A percentile compares a stretch with the other conserved stretches of the same genome.
These are phyloP conservation scores for Sugiyamaella sp. DNA, from an alignment of 1,139 yeast species.

Conservation along the genomic window DNA sequence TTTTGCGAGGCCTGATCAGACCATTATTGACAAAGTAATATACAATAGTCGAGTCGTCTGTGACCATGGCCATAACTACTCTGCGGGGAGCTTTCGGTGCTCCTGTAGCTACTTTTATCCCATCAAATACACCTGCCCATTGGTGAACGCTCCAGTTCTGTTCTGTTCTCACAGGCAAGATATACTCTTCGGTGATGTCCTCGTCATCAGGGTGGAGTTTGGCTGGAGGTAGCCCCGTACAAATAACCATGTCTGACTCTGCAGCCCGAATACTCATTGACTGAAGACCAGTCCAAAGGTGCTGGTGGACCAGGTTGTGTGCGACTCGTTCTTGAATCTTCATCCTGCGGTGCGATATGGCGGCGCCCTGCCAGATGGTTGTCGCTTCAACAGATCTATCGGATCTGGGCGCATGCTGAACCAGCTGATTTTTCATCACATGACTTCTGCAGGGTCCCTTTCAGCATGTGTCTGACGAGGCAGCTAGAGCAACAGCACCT, in stretches of 20 bases:
- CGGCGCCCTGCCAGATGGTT: background rate
- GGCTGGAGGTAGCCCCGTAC: conserved; percentile 41
- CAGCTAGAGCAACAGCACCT: no score
- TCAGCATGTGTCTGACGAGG: no score
- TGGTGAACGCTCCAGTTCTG: conserved; percentile 41
- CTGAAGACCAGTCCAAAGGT: conserved; percentile 53
- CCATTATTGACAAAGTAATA: conserved; percentile 69
- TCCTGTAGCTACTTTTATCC: conserved; percentile 25
- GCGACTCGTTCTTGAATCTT: conserved; percentile 11
- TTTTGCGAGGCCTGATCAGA: conserved; percentile 59
- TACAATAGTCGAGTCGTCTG: conserved; percentile 68
- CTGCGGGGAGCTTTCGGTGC: conserved; percentile 42
- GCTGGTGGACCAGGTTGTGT: conserved; percentile 54
- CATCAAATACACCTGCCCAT: conserved; percentile 40
- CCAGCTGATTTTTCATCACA: background rate
- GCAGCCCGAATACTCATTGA: conserved; percentile 16
- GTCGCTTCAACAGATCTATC: no score
- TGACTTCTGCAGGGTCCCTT: background rate
- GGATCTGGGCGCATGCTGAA: no score
- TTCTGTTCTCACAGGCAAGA: conserved; percentile 38
- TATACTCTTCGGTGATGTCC: conserved; percentile 33
- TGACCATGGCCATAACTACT: conserved; percentile 58
- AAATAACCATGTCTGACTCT: conserved; percentile 24
- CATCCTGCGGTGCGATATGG: background rate
- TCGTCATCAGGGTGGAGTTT: conserved; percentile 41